These are phyloP conservation scores for Selaginella moellendorffii DNA, from an alignment of 75 land plant species.

Conservation along the genomic window DNA sequence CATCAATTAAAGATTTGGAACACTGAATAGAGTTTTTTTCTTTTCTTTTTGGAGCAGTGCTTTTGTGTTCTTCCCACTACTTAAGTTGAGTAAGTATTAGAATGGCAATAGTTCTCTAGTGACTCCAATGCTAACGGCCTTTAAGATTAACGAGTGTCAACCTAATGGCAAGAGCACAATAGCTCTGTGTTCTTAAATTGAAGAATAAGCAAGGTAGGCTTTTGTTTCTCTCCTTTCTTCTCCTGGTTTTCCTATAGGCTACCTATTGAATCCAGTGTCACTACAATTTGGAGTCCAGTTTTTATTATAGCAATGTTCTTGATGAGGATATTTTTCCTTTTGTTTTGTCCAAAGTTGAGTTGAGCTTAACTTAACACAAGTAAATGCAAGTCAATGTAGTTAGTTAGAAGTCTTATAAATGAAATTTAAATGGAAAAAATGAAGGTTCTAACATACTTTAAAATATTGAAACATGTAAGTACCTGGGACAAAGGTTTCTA, in stretches of 20 bases:
- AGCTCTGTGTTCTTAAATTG: not conserved
- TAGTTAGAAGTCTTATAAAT: no score
- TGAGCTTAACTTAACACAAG: no score
- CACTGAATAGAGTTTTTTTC: constrained; percentile 16
- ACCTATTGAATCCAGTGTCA: constrained; percentile 44
- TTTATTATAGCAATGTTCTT: constrained; percentile 54
- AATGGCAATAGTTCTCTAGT: constrained; percentile 15
- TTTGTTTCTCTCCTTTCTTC: not conserved
- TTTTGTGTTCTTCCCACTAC: no score
- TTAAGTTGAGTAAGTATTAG: constrained; percentile 54
- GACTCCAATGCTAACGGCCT: not conserved
- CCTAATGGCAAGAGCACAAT: not conserved
- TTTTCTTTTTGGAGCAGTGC: no score
- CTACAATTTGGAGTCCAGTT: constrained; percentile 63
- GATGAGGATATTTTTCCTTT: constrained; percentile 27
- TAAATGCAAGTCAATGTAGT: no score
- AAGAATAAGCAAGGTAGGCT: not conserved
- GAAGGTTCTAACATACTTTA: no score
- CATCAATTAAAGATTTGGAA: constrained; percentile 41
- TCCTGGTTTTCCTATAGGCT: constrained; percentile 32
- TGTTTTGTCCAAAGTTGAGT: not conserved
- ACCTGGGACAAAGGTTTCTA: no score
- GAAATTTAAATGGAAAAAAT: no score
- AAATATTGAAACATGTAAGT: no score
- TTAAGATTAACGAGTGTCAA: not conserved